phyloP scores from a whole-genome alignment of 176 grass and related monocot species.

The Eragrostis curvula region DNA sequence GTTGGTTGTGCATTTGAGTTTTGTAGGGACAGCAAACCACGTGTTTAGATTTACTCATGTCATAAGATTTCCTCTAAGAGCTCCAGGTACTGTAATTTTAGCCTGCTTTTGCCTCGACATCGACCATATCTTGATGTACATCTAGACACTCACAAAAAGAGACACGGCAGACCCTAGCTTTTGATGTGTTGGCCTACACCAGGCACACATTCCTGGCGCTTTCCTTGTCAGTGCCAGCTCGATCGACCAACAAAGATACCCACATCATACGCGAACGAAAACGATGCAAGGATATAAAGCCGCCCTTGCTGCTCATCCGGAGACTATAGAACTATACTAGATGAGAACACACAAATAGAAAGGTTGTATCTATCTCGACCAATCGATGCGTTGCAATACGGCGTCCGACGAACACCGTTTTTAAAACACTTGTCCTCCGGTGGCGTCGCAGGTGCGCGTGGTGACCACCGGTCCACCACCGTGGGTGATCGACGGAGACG shows the following conservation, averaged over 20 bases:
- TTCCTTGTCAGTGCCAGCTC: constrained; percentile 2
- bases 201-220: neutral
- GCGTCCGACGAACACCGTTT: neutral
- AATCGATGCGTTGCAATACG: neutral
- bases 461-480: neutral
- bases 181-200: neutral
- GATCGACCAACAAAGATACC: neutral
- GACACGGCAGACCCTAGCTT: neutral
- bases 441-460: neutral
- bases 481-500: no score
- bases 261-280: neutral
- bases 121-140: no score
- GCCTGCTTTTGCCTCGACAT: no score
- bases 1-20: no score
- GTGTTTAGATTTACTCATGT: no score
- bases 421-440: neutral
- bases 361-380: neutral
- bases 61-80: no score
- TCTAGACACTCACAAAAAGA: no score
- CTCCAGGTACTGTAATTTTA: no score
- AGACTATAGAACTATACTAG: no score
- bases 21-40: no score
- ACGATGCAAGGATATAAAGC: neutral
- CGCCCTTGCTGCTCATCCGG: no score
- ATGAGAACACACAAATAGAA: neutral